phyloP scores from a whole-genome alignment of 257 asterid species.

The Linderniella brevidens region DNA sequence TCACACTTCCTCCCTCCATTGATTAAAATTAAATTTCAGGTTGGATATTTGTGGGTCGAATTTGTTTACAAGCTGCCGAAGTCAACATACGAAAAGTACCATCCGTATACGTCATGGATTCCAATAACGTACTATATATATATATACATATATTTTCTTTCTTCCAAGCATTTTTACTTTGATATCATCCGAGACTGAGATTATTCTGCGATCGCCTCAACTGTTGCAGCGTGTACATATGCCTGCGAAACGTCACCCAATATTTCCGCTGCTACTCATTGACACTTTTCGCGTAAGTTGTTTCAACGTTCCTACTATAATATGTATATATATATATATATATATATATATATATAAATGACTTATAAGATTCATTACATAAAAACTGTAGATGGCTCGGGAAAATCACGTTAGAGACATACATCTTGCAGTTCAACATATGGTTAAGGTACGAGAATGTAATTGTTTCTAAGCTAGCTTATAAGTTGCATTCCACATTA shows the following conservation, averaged over 20 bases:
- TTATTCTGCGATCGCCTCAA: slow-evolving; percentile 2
- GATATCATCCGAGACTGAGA: too few relatives aligned
- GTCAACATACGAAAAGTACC: slow-evolving; percentile 64
- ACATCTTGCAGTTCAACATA: slow-evolving; percentile 77
- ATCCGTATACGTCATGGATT: slow-evolving; percentile 95
- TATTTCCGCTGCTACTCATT: slow-evolving; percentile 63
- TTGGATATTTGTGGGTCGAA: slow-evolving; percentile 82
- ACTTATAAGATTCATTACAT: neutral
- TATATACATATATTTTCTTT: slow-evolving; percentile 4
- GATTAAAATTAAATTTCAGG: slow-evolving; percentile 19
- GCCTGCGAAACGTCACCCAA: slow-evolving; percentile 72
- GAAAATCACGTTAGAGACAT: slow-evolving; percentile 81
- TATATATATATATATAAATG: too few relatives aligned
- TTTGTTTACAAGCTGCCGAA: slow-evolving; percentile 77
- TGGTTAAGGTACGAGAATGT: slow-evolving; percentile 57
- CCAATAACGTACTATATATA: slow-evolving; percentile 54
- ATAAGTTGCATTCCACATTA: neutral
- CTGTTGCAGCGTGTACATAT: slow-evolving; percentile 53
- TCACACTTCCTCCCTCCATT: neutral
- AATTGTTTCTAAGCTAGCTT: neutral
- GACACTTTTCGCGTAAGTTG: slow-evolving; percentile 85
- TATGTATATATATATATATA: too few relatives aligned
- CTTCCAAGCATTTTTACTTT: neutral
- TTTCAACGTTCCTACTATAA: neutral
- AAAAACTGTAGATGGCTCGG: slow-evolving; percentile 66